Base-by-base conservation (phyloP, 164 flowering plant genomes). In the Cinnamomum chago region DNA sequence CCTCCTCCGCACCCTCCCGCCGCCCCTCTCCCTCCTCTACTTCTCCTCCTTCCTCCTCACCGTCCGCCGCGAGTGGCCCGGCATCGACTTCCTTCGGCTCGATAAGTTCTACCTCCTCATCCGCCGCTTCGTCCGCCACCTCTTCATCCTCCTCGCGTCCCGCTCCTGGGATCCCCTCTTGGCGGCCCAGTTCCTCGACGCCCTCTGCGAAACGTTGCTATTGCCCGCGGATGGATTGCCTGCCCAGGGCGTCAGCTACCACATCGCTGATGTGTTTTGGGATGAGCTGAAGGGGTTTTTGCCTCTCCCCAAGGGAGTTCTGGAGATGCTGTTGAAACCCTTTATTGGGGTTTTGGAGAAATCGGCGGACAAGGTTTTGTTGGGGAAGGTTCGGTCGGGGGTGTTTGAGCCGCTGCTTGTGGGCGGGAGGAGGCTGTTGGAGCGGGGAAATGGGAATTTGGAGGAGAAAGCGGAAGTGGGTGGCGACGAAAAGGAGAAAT, bases 41-140 rank as follows among this genome's bases (percentile, higher is more conserved):
- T 86, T 92, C 75, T 81, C 88, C 25, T 81, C 71, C n/a, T 92
- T 93, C 82, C 27, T 90, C 33, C 67, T 85, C 71, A 90, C 98
- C 7, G 84, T 95, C 76, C 88, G 97, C n/a, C 86, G 98, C 9
- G 98, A 95, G 79, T 95, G 99, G 99, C 23, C 88, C 65, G 94
- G 99, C 0, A 93, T 95, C 72, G 99, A 95, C 68, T 76, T 64
- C 24, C 79, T 89, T 40, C 80, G 99, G 83, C 78, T 95, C 58
- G 99, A 95, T 73, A 95, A 95, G 87, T 95, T 90, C 70, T 95
- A 93, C 67, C 81, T 90, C 13, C 74, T 92, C 74, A 85, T 90
- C 75, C 82, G 99, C 3, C 81, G 82, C 60, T 92, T 95, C 75
- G 4, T 95, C 62, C 76, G 76, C 64, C 55, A 75, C 40, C 50